Percentiles rank a stretch among this genome's conserved stretches.
Evolutionary conservation across 441 rosid genomes (phyloP).

Genomic region (Isatis lusitanica): DNA sequence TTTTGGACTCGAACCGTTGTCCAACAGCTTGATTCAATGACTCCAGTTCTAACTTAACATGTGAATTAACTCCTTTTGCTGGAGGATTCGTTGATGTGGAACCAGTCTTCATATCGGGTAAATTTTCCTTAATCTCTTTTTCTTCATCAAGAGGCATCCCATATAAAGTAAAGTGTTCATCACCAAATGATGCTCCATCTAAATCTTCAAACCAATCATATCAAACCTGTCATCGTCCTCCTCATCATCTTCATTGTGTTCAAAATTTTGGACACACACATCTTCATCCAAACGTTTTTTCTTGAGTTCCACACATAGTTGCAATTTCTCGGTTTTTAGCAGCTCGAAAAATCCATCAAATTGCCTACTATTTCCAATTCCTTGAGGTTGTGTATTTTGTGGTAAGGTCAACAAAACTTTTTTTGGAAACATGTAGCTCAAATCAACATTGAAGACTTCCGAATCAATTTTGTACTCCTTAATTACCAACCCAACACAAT

Average conservation of each 20-base stretch:
- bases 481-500: not conserved
- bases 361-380: not conserved
- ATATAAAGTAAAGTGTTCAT: not conserved
- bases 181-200: too few species aligned
- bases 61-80: not conserved
- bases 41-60: not conserved
- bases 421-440: not conserved
- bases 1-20: not conserved
- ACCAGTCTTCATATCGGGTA: not conserved
- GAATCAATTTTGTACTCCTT: not conserved
- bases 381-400: not conserved
- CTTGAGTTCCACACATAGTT: not conserved
- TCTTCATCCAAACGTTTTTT: not conserved
- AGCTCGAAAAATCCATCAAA: not conserved
- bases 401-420: not conserved
- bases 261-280: too few species aligned
- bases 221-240: not conserved
- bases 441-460: not conserved
- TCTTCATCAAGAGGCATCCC: not conserved
- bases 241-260: not conserved
- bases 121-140: not conserved
- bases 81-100: not conserved
- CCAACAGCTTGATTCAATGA: not conserved
- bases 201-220: not conserved
- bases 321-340: not conserved